Conservation (phyloP, 2,329 filamentous ascomycete genomes). For the Claviceps sp. region DNA sequence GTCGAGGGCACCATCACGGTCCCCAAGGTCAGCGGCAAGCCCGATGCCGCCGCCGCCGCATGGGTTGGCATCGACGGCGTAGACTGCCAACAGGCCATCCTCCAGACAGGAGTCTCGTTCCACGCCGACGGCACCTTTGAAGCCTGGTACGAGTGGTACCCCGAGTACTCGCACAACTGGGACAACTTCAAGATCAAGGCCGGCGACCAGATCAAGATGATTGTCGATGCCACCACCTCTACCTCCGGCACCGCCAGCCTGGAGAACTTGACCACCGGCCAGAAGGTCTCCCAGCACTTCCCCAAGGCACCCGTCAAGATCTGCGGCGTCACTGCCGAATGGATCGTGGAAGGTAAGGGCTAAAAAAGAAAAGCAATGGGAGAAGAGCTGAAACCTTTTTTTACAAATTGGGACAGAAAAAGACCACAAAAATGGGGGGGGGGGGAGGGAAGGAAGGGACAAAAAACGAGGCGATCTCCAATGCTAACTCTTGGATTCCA, state of each 20-base stretch:
- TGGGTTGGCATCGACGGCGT: constrained; percentile 38
- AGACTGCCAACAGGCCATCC: constrained; percentile 24
- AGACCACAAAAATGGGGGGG: no score
- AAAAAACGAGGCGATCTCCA: no score
- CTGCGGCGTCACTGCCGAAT: constrained; percentile 45
- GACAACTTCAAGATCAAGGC: constrained; percentile 16
- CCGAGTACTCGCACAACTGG: constrained; percentile 24
- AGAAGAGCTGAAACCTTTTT: neutral
- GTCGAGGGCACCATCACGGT: constrained; percentile 18
- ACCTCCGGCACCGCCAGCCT: constrained; percentile 15
- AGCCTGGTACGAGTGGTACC: constrained; percentile 30
- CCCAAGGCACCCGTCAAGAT: constrained; percentile 27
- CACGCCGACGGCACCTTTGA: constrained; percentile 22
- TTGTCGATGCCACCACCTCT: constrained; percentile 14
- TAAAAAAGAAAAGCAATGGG: neutral
- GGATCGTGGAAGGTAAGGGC: constrained; percentile 40
- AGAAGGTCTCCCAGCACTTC: constrained; percentile 38
- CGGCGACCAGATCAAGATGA: constrained; percentile 19
- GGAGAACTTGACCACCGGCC: constrained; percentile 37
- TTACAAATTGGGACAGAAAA: no score
- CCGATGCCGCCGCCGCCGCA: constrained; percentile 15
- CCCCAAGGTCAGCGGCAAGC: constrained; percentile 11
- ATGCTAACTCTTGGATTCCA: neutral
- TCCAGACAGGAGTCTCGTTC: constrained; percentile 31
- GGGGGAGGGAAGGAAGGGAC: no score